These are phyloP conservation scores for Blastocystis hominis DNA, from an alignment of 352 stramenopile species.

Conservation along the genomic window DNA sequence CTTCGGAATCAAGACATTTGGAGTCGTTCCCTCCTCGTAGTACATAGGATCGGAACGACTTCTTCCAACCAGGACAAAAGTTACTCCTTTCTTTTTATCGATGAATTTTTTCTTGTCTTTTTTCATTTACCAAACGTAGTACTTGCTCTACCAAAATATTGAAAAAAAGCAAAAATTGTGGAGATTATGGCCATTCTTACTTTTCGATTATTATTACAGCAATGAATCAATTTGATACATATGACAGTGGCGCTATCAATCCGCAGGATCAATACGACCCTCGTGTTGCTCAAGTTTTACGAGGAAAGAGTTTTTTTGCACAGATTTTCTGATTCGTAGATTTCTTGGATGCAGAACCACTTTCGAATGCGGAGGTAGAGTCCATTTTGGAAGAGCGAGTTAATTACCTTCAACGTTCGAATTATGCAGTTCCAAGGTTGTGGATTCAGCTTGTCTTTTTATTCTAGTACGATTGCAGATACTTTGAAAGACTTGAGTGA, in stretches of 20 bases:
- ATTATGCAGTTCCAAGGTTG: no score
- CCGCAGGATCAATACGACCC: no score
- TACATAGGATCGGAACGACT: conserved; percentile 39
- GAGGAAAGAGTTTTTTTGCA: not conserved
- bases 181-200: not conserved
- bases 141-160: no score
- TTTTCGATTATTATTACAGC: no score
- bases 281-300: not conserved
- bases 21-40: conserved; percentile 32
- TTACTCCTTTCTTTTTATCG: conserved; percentile 21
- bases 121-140: no score
- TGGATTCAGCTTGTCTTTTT: no score
- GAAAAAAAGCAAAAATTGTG: not conserved
- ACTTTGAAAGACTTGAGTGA: not conserved
- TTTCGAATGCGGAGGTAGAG: no score
- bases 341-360: no score
- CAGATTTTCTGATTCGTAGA: not conserved
- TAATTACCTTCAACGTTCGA: no score
- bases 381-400: no score
- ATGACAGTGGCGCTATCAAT: no score
- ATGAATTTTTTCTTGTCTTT: conserved; percentile 41
- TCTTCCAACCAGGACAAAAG: not conserved
- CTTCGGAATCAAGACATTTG: conserved; percentile 41
- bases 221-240: no score
- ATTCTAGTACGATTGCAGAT: conserved; percentile 13